A percentile compares a stretch with the other conserved stretches of the same genome.
These are phyloP conservation scores for Blastobotrys arbuscula DNA, from an alignment of 1,139 yeast species.

Conservation along the genomic window DNA sequence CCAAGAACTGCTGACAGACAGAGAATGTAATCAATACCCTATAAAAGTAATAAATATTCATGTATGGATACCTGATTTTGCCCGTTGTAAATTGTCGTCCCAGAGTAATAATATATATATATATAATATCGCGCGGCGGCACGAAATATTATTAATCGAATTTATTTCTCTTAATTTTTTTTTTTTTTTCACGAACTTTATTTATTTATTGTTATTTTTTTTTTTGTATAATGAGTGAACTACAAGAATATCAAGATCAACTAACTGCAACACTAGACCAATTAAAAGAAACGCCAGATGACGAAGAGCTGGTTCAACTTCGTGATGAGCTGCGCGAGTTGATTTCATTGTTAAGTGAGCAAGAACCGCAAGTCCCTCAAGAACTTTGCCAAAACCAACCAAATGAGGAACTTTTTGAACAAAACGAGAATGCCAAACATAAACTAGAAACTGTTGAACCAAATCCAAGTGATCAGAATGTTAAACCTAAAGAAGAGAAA, in stretches of 20 bases:
- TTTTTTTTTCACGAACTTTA: constrained; percentile 1
- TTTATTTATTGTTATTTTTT: no score
- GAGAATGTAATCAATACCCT: constrained; percentile 4
- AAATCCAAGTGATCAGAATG: no score
- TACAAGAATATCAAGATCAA: constrained; percentile 33
- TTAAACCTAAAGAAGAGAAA: no score
- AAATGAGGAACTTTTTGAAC: no score
- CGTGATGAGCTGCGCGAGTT: constrained; percentile 33
- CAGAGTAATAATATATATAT: no score
- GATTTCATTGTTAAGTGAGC: constrained; percentile 26
- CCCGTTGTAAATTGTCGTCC: not conserved
- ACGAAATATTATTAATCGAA: not conserved
- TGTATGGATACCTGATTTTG: not conserved
- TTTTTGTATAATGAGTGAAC: constrained; percentile 29
- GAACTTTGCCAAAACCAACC: no score
- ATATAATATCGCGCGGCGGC: no score
- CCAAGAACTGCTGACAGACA: constrained; percentile 92
- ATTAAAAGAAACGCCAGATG: constrained; percentile 30
- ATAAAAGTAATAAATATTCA: not conserved
- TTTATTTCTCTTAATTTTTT: not conserved
- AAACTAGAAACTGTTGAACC: no score
- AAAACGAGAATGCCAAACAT: no score
- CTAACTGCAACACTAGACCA: constrained; percentile 31
- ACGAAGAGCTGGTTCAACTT: constrained; percentile 30
- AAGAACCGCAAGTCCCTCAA: no score